These are phyloP conservation scores for Diutina sp. DNA, from an alignment of 1,139 yeast species.

Conservation along the genomic window DNA sequence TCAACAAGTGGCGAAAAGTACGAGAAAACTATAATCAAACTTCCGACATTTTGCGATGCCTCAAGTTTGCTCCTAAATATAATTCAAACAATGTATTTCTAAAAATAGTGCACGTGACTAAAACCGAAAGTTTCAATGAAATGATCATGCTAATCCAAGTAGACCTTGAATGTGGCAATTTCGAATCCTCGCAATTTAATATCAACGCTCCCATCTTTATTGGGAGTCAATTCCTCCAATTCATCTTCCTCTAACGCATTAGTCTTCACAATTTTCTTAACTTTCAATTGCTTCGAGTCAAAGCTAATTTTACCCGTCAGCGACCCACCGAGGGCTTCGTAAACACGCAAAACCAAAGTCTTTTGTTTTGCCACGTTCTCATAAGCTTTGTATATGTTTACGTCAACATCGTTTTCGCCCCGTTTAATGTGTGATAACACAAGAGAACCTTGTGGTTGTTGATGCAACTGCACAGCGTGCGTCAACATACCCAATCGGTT, in stretches of 20 bases:
- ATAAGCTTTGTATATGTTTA: constrained; percentile 19
- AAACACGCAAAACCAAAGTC: constrained; percentile 59
- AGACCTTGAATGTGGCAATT: constrained; percentile 49
- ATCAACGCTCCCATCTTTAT: constrained; percentile 15
- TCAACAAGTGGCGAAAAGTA: background rate
- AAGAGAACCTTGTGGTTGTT: constrained; percentile 38
- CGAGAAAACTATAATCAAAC: background rate
- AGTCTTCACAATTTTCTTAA: constrained; percentile 43
- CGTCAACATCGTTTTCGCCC: constrained; percentile 69
- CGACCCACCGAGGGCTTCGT: constrained; percentile 77
- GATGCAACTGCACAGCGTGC: background rate
- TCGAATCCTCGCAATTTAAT: constrained; percentile 65
- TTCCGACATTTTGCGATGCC: background rate
- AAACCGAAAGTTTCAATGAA: background rate
- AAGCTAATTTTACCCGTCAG: constrained; percentile 39
- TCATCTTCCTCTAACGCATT: constrained; percentile 60
- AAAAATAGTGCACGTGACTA: background rate
- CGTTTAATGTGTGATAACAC: constrained; percentile 73
- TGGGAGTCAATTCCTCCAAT: constrained; percentile 10
- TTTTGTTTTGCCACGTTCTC: constrained; percentile 30
- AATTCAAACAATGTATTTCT: background rate
- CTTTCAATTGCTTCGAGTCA: constrained; percentile 14
- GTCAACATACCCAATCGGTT: background rate
- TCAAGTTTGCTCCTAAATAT: background rate
- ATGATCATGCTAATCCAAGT: background rate